phyloP scores from a whole-genome alignment of 208 protist genomes.

The Naegleria fowleri region DNA sequence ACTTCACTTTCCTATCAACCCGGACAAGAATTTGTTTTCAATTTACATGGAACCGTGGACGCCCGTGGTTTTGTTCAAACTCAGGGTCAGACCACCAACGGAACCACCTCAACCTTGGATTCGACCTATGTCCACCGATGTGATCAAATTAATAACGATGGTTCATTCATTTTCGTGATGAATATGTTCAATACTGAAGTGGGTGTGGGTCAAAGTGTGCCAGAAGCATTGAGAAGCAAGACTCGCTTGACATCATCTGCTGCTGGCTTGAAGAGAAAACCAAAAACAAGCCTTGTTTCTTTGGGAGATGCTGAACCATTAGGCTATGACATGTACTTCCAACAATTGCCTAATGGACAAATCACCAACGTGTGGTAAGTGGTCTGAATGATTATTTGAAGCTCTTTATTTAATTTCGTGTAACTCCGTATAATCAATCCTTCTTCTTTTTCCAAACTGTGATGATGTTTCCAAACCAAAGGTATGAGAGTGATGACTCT shows the following conservation, averaged over 20 bases:
- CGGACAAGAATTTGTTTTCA: constrained; percentile 27
- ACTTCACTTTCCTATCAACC: background rate
- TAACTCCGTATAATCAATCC: too few species aligned
- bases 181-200: constrained; percentile 45
- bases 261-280: background rate
- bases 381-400: too few species aligned
- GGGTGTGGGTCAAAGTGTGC: constrained; percentile 28
- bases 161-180: constrained; percentile 33
- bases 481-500: constrained; percentile 34
- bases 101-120: constrained; percentile 29
- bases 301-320: constrained; percentile 17
- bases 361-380: constrained; percentile 37
- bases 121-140: constrained; percentile 31
- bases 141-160: constrained; percentile 32
- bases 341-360: constrained; percentile 37
- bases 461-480: too few species aligned
- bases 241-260: too few species aligned
- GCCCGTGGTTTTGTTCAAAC: constrained; percentile 17
- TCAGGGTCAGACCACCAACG: background rate
- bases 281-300: background rate
- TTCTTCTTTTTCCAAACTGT: too few species aligned
- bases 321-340: constrained; percentile 42
- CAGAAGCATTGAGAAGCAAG: background rate
- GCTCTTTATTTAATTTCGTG: too few species aligned
- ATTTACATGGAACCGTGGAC: constrained; percentile 8